Percentiles rank a stretch among this genome's conserved stretches.
phyloP scores from a whole-genome alignment of 208 protist species.

The Trypanosoma boissoni region DNA sequence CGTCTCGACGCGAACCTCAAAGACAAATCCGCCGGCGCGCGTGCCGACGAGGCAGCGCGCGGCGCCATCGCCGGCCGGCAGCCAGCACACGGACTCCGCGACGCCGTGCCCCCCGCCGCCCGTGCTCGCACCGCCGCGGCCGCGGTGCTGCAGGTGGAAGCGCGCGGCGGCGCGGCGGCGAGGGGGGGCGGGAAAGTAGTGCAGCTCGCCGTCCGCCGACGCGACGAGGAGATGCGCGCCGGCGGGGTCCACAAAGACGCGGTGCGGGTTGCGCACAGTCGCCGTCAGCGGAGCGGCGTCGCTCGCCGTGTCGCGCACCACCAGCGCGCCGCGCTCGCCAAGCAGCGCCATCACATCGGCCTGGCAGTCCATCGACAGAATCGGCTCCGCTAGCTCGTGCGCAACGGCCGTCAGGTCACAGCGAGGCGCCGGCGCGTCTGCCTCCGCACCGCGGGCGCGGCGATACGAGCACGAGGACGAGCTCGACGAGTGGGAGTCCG shows the following conservation, averaged over 20 bases:
- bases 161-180: slow-evolving; percentile 26
- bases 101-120: slow-evolving; percentile 28
- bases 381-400: slow-evolving; percentile 29
- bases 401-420: slow-evolving; percentile 39
- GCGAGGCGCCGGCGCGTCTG: slow-evolving; percentile 14
- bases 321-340: slow-evolving; percentile 35
- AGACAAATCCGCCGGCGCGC: not conserved
- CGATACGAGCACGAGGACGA: not conserved
- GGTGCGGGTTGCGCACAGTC: slow-evolving; percentile 53
- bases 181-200: slow-evolving; percentile 37
- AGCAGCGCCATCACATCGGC: slow-evolving; percentile 53
- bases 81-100: slow-evolving; percentile 52
- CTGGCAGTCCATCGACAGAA: slow-evolving; percentile 63
- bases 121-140: not conserved
- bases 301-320: slow-evolving; percentile 41
- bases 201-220: slow-evolving; percentile 55
- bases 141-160: slow-evolving; percentile 26
- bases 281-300: slow-evolving; percentile 33
- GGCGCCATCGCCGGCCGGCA: not conserved
- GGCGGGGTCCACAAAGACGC: slow-evolving; percentile 67
- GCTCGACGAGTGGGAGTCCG: slow-evolving; percentile 6
- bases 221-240: slow-evolving; percentile 46
- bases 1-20: slow-evolving; percentile 5
- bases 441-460: slow-evolving; percentile 1
- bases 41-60: slow-evolving; percentile 1